A percentile compares a stretch with the other conserved stretches of the same genome.
Evolutionary conservation across 805 yeast species (phyloP).

Genomic region (Candida oleophila): DNA sequence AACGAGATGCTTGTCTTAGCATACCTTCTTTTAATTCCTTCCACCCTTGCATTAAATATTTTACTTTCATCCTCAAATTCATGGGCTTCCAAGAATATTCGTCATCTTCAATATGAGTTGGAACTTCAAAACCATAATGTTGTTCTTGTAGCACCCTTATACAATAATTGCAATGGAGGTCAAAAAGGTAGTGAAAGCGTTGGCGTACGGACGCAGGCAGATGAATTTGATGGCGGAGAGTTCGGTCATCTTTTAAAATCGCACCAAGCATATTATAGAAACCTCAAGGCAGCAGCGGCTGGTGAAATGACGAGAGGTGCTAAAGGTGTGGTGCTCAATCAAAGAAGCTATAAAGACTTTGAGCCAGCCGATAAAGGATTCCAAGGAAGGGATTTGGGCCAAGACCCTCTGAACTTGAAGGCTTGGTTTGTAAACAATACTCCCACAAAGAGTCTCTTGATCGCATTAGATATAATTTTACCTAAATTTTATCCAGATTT

Average conservation of each 20-base stretch:
- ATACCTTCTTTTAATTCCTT: not conserved
- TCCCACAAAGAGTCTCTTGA: slow-evolving; percentile 22
- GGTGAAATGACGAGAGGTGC: slow-evolving; percentile 14
- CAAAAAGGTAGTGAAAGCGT: not conserved
- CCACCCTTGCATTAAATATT: slow-evolving; percentile 22
- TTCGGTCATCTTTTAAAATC: slow-evolving; percentile 31
- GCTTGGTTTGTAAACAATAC: slow-evolving; percentile 34
- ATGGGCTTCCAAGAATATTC: slow-evolving; percentile 36
- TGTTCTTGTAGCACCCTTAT: slow-evolving; percentile 30
- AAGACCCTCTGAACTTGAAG: slow-evolving; percentile 30
- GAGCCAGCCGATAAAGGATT: not conserved
- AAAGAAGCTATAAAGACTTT: slow-evolving; percentile 2
- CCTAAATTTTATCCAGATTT: slow-evolving; percentile 24
- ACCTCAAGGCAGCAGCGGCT: slow-evolving; percentile 12
- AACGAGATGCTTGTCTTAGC: not conserved
- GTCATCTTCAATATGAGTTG: slow-evolving; percentile 27
- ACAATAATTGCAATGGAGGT: slow-evolving; percentile 12
- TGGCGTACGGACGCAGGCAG: slow-evolving; percentile 1
- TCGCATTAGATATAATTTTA: slow-evolving; percentile 25
- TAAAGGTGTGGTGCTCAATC: slow-evolving; percentile 16
- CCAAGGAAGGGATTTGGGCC: slow-evolving; percentile 23
- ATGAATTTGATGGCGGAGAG: slow-evolving; percentile 29
- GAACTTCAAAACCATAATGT: slow-evolving; percentile 31
- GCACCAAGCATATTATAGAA: slow-evolving; percentile 28
- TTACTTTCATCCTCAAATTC: slow-evolving; percentile 32